Evolutionary conservation across 345 rosid genomes (phyloP), one percentile per base, ranked within the genome.

Genomic region (Streptanthus diversifolius): DNA sequence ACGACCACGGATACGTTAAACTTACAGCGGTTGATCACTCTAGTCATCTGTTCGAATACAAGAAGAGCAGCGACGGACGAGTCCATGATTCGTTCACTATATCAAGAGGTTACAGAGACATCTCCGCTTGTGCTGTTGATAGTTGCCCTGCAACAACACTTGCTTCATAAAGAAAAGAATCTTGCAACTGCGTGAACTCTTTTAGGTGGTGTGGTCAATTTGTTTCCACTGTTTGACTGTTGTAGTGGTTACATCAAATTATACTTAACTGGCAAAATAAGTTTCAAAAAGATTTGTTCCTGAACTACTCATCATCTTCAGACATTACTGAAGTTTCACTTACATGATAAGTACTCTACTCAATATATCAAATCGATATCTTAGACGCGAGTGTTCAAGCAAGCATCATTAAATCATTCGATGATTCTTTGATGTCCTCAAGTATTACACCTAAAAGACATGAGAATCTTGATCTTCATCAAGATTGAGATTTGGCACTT

Each of bases 51-150:
- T 78, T 88, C 0, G 93, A 90, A 43, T 90, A 88, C 77, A 88
- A 80, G 84, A 88, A 87, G 76, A 87, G 93, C 74, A 81, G 87
- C 1, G 81, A 88, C n/a, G 93, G 91, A 35, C 75, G 82, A 77
- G 91, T 86, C 5, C 81, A 86, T 3, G 96, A 88, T 47, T 81
- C 87, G 3, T 88, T 90, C 77, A 76, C 35, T 3, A 82, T 87
- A 66, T 82, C 85, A 55, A 63, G 85, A 49, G 88, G 81, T 58
- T 84, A 83, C 39, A 82, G 80, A 56, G 82, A 87, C 74, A 71
- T 83, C 41, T 63, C 86, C 61, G 87, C 89, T 66, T 89, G 85
- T 69, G 74, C 85, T 1, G 66, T 63, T 56, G 93, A 77, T 76
- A 80, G 91, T 72, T 89, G 90, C 66, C 85, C 86, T 1, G 74